These are phyloP conservation scores for Rozella allomycis DNA, from an alignment of 371 early-diverging fungal genomes.

Conservation along the genomic window DNA sequence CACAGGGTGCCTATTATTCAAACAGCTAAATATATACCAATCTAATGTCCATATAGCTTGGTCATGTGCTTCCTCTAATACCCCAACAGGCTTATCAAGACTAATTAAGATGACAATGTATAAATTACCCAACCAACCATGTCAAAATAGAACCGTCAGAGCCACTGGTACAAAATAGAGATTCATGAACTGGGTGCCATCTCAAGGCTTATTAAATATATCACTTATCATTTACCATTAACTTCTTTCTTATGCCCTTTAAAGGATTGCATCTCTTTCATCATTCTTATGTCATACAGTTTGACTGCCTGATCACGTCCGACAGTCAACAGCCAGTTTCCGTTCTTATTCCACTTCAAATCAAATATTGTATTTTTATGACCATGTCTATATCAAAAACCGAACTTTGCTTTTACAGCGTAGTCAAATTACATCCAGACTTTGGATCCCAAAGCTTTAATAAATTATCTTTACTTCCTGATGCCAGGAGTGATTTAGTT, in stretches of 20 bases:
- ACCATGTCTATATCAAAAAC: constrained; percentile 42
- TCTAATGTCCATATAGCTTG: constrained; percentile 93
- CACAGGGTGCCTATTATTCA: too few species aligned
- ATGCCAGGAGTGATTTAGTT: constrained; percentile 78
- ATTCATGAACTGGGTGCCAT: constrained; percentile 89
- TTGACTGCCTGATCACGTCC: constrained; percentile 90
- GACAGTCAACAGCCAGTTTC: constrained; percentile 86
- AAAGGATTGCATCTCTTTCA: constrained; percentile 83
- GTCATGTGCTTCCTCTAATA: constrained; percentile 77
- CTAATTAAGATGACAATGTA: constrained; percentile 5
- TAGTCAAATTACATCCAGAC: constrained; percentile 60
- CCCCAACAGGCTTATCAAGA: constrained; percentile 38
- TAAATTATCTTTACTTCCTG: constrained; percentile 94
- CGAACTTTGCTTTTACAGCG: constrained; percentile 37
- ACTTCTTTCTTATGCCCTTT: constrained; percentile 87
- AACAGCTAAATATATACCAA: too few species aligned
- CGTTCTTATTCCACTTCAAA: constrained; percentile 88
- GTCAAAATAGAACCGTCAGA: constrained; percentile 81
- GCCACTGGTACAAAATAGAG: constrained; percentile 80
- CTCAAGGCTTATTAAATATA: constrained; percentile 37
- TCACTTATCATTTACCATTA: constrained; percentile 33
- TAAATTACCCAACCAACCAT: constrained; percentile 60
- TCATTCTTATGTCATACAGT: constrained; percentile 84
- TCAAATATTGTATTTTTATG: constrained; percentile 92
- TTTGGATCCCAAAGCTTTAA: constrained; percentile 99